phyloP scores from a whole-genome alignment of 1,284 basidiomycete species.

The Kalmanozyma brasiliensis region DNA sequence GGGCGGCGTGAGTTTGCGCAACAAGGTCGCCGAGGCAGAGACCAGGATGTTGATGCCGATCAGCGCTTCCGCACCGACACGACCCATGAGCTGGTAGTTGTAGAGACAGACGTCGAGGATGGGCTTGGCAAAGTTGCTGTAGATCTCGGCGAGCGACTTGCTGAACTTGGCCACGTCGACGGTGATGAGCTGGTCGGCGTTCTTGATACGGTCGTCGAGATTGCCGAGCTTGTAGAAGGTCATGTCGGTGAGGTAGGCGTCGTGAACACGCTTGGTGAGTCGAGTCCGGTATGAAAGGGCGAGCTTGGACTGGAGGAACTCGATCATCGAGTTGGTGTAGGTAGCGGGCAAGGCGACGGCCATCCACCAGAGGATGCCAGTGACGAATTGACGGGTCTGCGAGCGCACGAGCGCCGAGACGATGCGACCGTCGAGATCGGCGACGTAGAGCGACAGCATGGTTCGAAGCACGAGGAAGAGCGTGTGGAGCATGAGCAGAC shows the following conservation, averaged over 20 bases:
- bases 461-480: slow-evolving; percentile 87
- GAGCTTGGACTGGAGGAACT: slow-evolving; percentile 90
- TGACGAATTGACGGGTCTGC: slow-evolving; percentile 80
- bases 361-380: slow-evolving; percentile 89
- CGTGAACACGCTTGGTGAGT: slow-evolving; percentile 83
- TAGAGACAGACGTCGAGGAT: slow-evolving; percentile 90
- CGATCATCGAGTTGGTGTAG: slow-evolving; percentile 94
- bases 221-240: slow-evolving; percentile 89
- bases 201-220: slow-evolving; percentile 86
- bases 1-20: slow-evolving; percentile 77
- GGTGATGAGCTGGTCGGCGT: slow-evolving; percentile 97
- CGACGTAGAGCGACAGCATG: slow-evolving; percentile 92
- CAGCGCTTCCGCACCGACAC: slow-evolving; percentile 93
- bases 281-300: slow-evolving; percentile 90
- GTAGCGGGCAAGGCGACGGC: slow-evolving; percentile 84
- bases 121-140: slow-evolving; percentile 77
- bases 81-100: slow-evolving; percentile 92
- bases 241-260: slow-evolving; percentile 82
- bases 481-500: slow-evolving; percentile 86
- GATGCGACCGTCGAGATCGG: slow-evolving; percentile 88
- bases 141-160: slow-evolving; percentile 89
- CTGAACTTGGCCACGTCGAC: slow-evolving; percentile 96
- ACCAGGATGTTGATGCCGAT: slow-evolving; percentile 85
- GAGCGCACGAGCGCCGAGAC: slow-evolving; percentile 94
- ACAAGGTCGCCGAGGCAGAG: slow-evolving; percentile 71